A percentile compares a stretch with the other conserved stretches of the same genome.
Conservation (phyloP, 2,329 filamentous ascomycete species). For the Ascochyta pisi region DNA sequence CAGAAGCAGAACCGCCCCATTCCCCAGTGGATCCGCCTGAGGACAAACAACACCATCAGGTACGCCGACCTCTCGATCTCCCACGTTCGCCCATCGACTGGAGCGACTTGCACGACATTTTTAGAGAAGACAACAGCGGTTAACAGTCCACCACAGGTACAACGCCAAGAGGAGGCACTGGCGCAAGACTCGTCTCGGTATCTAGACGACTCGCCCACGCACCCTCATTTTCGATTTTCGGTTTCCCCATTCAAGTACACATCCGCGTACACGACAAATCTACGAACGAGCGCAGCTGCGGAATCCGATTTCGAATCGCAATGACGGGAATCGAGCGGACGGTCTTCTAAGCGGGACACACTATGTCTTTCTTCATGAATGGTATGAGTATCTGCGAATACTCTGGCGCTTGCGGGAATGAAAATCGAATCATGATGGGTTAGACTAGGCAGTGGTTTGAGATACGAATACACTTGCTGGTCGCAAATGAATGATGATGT, state of each 20-base stretch:
- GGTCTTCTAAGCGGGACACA: conserved; percentile 33
- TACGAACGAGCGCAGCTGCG: conserved; percentile 38
- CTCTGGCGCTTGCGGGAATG: conserved; percentile 48
- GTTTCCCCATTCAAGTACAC: conserved; percentile 27
- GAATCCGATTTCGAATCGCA: conserved; percentile 38
- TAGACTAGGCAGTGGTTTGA: conserved; percentile 47
- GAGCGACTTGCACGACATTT: background rate
- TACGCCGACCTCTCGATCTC: conserved; percentile 56
- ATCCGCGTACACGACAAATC: conserved; percentile 21
- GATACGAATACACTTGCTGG: conserved; percentile 44
- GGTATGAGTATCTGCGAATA: conserved; percentile 26
- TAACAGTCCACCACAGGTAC: conserved; percentile 70
- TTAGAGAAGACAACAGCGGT: conserved; percentile 7
- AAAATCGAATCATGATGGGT: conserved; percentile 44
- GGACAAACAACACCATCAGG: conserved; percentile 99
- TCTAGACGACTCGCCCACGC: conserved; percentile 73
- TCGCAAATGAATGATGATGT: conserved; percentile 34
- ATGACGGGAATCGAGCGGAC: conserved; percentile 29
- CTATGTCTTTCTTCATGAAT: conserved; percentile 23
- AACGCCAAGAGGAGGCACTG: conserved; percentile 99
- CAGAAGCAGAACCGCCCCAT: conserved; percentile 99
- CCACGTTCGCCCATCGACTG: conserved; percentile 9
- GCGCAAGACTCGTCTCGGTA: conserved; percentile 99
- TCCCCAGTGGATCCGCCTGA: conserved; percentile 98
- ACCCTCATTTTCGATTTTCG: conserved; percentile 43